Evolutionary conservation across 345 rosid species (phyloP).

Genomic region (Melastoma malabathricum): DNA sequence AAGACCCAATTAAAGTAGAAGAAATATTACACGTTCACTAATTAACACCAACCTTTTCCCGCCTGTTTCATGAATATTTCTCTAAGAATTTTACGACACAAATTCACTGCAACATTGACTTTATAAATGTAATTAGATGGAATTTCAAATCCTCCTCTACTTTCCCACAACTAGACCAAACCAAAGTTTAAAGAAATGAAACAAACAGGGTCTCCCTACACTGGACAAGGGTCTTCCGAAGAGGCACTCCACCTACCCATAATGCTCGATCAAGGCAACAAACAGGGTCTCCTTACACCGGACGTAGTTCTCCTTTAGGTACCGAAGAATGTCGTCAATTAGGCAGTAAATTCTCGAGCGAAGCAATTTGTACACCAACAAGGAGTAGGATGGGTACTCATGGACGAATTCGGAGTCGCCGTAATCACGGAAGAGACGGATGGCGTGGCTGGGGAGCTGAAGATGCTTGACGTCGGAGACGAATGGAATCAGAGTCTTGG

Average conservation of each 20-base stretch:
- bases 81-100: too few species aligned
- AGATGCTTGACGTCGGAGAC: neutral
- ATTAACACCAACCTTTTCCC: too few species aligned
- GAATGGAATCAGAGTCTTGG: too few species aligned
- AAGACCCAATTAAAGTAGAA: too few species aligned
- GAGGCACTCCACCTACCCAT: slow-evolving; percentile 43
- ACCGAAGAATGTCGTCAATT: slow-evolving; percentile 40
- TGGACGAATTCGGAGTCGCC: slow-evolving; percentile 48
- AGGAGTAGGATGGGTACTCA: slow-evolving; percentile 71
- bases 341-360: slow-evolving; percentile 44
- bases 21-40: too few species aligned
- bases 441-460: slow-evolving; percentile 26
- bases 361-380: slow-evolving; percentile 68
- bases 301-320: slow-evolving; percentile 26
- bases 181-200: too few species aligned
- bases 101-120: too few species aligned
- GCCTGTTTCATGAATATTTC: too few species aligned
- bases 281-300: slow-evolving; percentile 54
- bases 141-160: too few species aligned
- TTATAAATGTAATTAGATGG: too few species aligned
- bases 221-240: slow-evolving; percentile 43
- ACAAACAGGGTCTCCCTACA: too few species aligned
- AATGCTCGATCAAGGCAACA: slow-evolving; percentile 53
- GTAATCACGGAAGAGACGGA: slow-evolving; percentile 51
- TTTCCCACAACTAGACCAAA: too few species aligned